Base-by-base conservation (phyloP, 768 basidiomycete genomes). In the Boletus rubropictus region DNA sequence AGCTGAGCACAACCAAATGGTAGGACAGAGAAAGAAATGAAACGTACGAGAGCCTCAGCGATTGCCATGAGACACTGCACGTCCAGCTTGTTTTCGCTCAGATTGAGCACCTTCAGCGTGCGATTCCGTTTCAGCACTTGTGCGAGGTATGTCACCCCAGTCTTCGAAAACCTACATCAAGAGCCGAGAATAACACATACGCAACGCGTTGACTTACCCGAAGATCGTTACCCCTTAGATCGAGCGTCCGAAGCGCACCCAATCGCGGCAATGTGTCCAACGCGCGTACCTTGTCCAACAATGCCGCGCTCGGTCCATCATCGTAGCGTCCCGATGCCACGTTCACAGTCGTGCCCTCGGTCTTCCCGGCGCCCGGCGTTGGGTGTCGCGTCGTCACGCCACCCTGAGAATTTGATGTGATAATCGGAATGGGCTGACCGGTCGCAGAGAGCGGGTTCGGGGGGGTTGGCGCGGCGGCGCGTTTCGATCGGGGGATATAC, bases 41-140 rank as follows among this genome's bases (percentile, higher is more conserved):
- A 22, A 71, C 83, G 56, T 48, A 94, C 92, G 63, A 99, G 65
- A 1, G 93, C 87, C 65, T 99, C 95, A 0, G 92, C 93, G 12
- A 99, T 74, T 0, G 76, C 71, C 2, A 84, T 80, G 9, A 99
- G 71, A 44, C 90, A 89, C 8, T 76, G 70, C 1, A 88, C 78
- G 48, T 95, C 95, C 5, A 99, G 78, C 63, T 87, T 91, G 65
- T 98, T 98, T 64, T 98, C 95, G 58, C 88, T 86, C 42, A 98
- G 69, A 64, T 97, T 98, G 21, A 97, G 75, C 5, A 97, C 84
- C 67, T 95, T 96, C 36, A 98, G 72, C 3, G 95, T 97, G 36
- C 93, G 75, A 66, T 99, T 98, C 31, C 95, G 84, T 62, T 98
- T 98, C 52, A 98, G 72, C 0, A 98, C 95, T 67, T 98, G 94